Conservation (phyloP, 345 rosid species). For the Eucalyptus regnans region DNA sequence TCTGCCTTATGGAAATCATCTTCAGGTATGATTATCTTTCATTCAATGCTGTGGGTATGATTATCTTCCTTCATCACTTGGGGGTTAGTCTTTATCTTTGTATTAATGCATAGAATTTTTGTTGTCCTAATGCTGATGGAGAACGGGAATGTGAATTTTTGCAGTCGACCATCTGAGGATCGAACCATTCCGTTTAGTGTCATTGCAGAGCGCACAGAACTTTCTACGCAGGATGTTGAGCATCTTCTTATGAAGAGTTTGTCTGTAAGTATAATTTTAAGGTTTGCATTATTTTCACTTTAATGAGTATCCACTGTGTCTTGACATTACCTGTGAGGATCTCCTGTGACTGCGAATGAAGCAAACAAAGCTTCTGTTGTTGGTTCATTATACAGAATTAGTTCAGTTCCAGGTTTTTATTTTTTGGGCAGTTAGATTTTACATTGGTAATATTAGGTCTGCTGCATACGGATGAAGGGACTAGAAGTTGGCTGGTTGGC, state of each 20-base stretch:
- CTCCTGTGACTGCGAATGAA: not conserved
- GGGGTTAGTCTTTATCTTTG: not conserved
- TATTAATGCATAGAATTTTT: not conserved
- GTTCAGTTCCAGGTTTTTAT: not conserved
- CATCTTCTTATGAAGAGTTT: slow-evolving; percentile 97
- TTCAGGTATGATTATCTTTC: slow-evolving; percentile 46
- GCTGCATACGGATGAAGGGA: not conserved
- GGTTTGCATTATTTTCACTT: not conserved
- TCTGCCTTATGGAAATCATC: slow-evolving; percentile 94
- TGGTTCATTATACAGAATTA: not conserved
- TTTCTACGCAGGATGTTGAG: slow-evolving; percentile 82
- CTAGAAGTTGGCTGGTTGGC: not conserved
- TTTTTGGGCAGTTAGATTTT: not conserved
- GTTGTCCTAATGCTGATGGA: not conserved
- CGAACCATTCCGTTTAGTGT: slow-evolving; percentile 77
- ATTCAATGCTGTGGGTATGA: not conserved
- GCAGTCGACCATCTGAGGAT: slow-evolving; percentile 97
- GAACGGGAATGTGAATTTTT: not conserved
- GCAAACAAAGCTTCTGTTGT: not conserved
- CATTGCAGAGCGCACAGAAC: slow-evolving; percentile 90
- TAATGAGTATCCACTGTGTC: not conserved
- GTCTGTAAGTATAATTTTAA: slow-evolving; percentile 50
- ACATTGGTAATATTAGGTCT: not conserved
- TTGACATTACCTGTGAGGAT: not conserved
- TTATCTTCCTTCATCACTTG: not conserved